Base-by-base conservation (phyloP, 306 rosid species). In the Vigna radiata region DNA sequence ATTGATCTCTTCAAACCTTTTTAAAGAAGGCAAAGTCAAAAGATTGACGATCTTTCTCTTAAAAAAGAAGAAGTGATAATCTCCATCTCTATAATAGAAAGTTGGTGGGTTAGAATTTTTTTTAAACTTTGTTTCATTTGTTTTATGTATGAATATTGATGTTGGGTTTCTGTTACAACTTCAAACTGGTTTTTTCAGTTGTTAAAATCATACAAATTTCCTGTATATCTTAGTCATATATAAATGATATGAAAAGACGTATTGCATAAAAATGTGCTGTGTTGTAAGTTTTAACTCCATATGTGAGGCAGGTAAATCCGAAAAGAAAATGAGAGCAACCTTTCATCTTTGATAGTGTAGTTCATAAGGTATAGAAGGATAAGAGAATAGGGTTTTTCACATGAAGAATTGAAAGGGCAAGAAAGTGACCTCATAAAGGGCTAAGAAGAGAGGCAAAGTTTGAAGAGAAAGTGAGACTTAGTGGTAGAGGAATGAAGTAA, bases 401-500 rank as follows among this genome's bases (percentile, higher is more conserved):
- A 48, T 68, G 59, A 48, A 37, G 41, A 75, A 19, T 66, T 80
- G 76, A 66, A 50, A 71, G 68, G 80, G 47, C 46, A 1, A 31
- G 49, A 81, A 67, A 81, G 39, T 68, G 71, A 81, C 72, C 6
- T 66, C 3, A 55, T 31, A 23, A 23, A 33, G 39, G 6, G 73
- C 18, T n/a, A 65, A 64, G 74, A 79, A 62, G 16, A 21, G 10
- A 44, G 39, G 68, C 2, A 21, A 81, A 73, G 54, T 53, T 64
- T 29, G 6, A 62, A 25, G 62, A 8, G n/a, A 73, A 74, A 81
- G 60, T 81, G 73, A 0, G 25, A 60, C 25, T 2, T 50, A 76
- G 85, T 81, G 85, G 77, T 0, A 70, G 53, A 69, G 61, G 81
- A 76, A 76, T 81, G 81, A 69, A 61, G 18, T 60, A 81, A 76